These are phyloP conservation scores for Saturnispora saitoi DNA, from an alignment of 805 yeast genomes.

Conservation along the genomic window DNA sequence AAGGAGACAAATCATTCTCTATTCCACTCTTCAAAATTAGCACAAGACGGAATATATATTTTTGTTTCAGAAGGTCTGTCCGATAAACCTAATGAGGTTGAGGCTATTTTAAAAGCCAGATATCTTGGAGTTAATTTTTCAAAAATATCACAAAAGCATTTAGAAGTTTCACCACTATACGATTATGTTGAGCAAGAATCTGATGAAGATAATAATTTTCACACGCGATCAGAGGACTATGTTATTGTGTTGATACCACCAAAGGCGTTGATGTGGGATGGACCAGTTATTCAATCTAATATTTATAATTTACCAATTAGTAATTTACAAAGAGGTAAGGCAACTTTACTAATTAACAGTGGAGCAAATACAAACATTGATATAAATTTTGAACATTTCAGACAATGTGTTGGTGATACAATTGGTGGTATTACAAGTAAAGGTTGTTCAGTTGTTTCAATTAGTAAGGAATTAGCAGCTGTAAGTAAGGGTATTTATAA, in stretches of 20 bases:
- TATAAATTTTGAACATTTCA: conserved; percentile 47
- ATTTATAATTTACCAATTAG: conserved; percentile 39
- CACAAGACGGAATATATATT: conserved; percentile 68
- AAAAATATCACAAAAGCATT: conserved; percentile 28
- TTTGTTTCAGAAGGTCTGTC: conserved; percentile 60
- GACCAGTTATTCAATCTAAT: conserved; percentile 48
- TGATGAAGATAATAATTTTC: conserved; percentile 13
- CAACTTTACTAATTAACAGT: conserved; percentile 61
- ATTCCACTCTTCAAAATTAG: conserved; percentile 57
- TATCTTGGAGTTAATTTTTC: conserved; percentile 44
- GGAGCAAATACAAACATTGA: conserved; percentile 49
- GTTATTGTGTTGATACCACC: conserved; percentile 67
- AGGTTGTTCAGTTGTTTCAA: conserved; percentile 61
- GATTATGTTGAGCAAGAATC: conserved; percentile 14
- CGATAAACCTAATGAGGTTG: conserved; percentile 34
- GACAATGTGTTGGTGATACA: conserved; percentile 47
- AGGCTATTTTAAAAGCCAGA: conserved; percentile 36
- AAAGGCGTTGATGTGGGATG: conserved; percentile 89
- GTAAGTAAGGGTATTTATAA: conserved; percentile 60
- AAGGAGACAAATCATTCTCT: conserved; percentile 65
- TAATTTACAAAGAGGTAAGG: conserved; percentile 59
- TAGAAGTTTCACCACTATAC: conserved; percentile 24
- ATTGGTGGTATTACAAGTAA: conserved; percentile 48
- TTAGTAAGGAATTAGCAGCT: conserved; percentile 63
- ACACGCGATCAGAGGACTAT: conserved; percentile 37